phyloP scores from a whole-genome alignment of 2,329 filamentous ascomycete genomes.

The Neonectria sp. region DNA sequence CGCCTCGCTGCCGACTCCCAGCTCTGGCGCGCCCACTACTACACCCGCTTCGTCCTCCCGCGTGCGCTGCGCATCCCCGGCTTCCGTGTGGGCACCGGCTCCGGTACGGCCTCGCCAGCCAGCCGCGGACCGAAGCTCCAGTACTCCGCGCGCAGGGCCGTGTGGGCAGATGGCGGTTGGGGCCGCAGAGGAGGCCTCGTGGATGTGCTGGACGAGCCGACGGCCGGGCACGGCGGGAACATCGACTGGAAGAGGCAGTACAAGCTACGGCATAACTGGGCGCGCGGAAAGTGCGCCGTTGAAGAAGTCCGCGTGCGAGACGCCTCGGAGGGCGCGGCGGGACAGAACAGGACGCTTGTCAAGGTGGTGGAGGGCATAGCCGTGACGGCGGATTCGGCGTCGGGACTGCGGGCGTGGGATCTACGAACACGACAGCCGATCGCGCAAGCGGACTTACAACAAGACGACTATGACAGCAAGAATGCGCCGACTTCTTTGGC shows the following conservation, averaged over 20 bases:
- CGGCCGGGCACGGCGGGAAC: constrained; percentile 44
- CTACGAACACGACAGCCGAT: constrained; percentile 75
- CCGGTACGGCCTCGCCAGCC: constrained; percentile 33
- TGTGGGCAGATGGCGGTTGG: constrained; percentile 60
- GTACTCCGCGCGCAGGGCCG: constrained; percentile 59
- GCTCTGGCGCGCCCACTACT: constrained; percentile 93
- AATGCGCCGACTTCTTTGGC: constrained; percentile 73
- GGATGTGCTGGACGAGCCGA: constrained; percentile 65
- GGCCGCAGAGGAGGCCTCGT: constrained; percentile 60
- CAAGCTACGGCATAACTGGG: constrained; percentile 92
- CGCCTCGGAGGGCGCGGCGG: constrained; percentile 50
- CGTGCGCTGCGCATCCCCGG: constrained; percentile 83
- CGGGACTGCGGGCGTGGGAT: constrained; percentile 85
- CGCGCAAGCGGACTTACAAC: constrained; percentile 60
- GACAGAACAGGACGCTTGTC: constrained; percentile 76
- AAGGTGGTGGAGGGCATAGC: constrained; percentile 84
- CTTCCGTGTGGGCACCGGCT: constrained; percentile 59
- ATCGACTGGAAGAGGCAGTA: constrained; percentile 93
- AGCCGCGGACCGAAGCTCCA: constrained; percentile 55
- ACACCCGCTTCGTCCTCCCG: constrained; percentile 87
- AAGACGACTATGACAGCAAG: constrained; percentile 38
- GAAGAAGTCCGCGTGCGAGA: constrained; percentile 78
- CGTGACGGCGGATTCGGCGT: constrained; percentile 79
- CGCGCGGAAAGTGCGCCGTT: constrained; percentile 83
- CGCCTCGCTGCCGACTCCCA: constrained; percentile 84